Conservation (phyloP, 768 basidiomycete species). For the Hydnomerulius pinastri region DNA sequence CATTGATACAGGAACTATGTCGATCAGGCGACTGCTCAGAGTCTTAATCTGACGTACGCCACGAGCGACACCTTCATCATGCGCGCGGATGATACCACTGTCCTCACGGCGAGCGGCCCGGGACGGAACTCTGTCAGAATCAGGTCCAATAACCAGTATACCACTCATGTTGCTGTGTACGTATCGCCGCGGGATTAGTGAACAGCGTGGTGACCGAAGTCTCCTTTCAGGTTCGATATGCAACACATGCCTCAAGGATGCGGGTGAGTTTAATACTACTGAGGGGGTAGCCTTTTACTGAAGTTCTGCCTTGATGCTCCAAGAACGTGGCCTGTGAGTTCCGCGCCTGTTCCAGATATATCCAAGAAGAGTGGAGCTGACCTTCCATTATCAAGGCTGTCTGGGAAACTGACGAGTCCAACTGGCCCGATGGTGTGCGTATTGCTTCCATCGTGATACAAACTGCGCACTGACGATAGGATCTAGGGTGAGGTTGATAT, state of each 20-base stretch:
- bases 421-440: conserved; percentile 29
- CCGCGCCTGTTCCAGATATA: not conserved
- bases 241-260: conserved; percentile 40
- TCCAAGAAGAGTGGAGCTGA: conserved; percentile 11
- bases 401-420: conserved; percentile 26
- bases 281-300: not conserved
- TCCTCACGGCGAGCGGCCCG: conserved; percentile 27
- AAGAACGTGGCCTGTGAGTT: conserved; percentile 40
- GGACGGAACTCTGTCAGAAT: conserved; percentile 42
- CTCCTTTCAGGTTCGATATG: conserved; percentile 31
- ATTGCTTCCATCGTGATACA: not conserved
- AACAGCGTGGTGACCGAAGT: not conserved
- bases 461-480: not conserved
- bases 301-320: not conserved
- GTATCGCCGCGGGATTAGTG: conserved; percentile 2
- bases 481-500: conserved; percentile 33
- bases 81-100: conserved; percentile 39
- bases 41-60: conserved; percentile 29
- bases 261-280: conserved; percentile 21
- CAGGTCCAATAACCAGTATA: conserved; percentile 30
- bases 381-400: conserved; percentile 22
- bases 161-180: conserved; percentile 36
- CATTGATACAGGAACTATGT: conserved; percentile 35
- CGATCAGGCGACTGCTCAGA: conserved; percentile 26
- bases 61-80: conserved; percentile 32